Evolutionary conservation across 805 yeast genomes (phyloP).

Genomic region (Candida michaelii): DNA sequence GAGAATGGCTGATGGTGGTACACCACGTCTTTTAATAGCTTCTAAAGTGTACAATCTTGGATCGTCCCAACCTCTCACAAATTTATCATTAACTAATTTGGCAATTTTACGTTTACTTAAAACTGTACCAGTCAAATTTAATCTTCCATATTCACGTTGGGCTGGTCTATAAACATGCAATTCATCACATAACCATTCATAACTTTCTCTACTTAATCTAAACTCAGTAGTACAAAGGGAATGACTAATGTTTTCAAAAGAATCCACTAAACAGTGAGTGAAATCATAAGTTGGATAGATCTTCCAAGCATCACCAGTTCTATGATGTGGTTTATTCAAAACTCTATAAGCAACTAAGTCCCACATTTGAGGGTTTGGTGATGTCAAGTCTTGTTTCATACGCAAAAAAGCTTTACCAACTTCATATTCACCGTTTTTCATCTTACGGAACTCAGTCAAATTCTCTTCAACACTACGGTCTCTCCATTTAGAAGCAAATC

Average conservation of each 20-base stretch:
- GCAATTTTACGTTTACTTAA: constrained; percentile 96
- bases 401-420: constrained; percentile 94
- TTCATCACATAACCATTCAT: constrained; percentile 97
- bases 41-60: constrained; percentile 95
- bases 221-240: constrained; percentile 97
- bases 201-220: constrained; percentile 85
- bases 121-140: constrained; percentile 91
- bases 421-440: constrained; percentile 85
- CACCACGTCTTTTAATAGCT: constrained; percentile 94
- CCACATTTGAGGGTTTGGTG: constrained; percentile 99
- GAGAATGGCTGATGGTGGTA: constrained; percentile 97
- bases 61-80: constrained; percentile 97
- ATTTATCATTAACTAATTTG: constrained; percentile 74
- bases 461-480: constrained; percentile 69
- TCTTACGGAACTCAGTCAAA: constrained; percentile 76
- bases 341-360: constrained; percentile 97
- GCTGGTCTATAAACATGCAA: constrained; percentile 96
- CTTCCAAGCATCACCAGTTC: constrained; percentile 97
- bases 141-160: constrained; percentile 97
- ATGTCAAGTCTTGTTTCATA: constrained; percentile 89
- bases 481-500: constrained; percentile 81
- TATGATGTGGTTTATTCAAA: constrained; percentile 85
- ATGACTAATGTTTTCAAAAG: constrained; percentile 93
- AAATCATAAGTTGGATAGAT: constrained; percentile 98
- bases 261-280: constrained; percentile 98